phyloP scores from a whole-genome alignment of 768 basidiomycete species.

The Leccinum disarticulatum region DNA sequence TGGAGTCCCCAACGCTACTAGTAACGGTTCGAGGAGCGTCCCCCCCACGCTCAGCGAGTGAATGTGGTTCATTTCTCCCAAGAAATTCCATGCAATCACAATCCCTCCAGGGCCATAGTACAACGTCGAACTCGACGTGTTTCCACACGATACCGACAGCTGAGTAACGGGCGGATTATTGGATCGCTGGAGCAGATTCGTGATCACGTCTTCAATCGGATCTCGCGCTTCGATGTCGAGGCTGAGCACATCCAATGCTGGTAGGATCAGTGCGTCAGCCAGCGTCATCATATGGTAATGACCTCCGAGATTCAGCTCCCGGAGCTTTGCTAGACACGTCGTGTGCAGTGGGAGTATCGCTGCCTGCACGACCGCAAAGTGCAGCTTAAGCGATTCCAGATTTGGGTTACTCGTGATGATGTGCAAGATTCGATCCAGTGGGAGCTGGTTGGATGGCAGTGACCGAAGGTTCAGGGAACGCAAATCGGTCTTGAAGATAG shows the following conservation, averaged over 20 bases:
- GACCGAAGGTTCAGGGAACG: conserved; percentile 62
- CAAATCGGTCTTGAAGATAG: conserved; percentile 62
- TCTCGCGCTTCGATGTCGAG: conserved; percentile 77
- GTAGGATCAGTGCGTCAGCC: conserved; percentile 59
- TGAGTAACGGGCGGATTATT: conserved; percentile 54
- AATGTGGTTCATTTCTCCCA: conserved; percentile 57
- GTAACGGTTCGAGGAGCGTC: conserved; percentile 62
- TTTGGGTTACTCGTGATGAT: conserved; percentile 58
- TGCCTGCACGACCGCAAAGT: conserved; percentile 60
- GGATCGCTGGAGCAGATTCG: conserved; percentile 59
- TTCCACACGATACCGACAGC: conserved; percentile 63
- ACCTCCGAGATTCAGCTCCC: conserved; percentile 59
- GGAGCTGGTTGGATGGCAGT: conserved; percentile 60
- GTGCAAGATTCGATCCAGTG: conserved; percentile 67
- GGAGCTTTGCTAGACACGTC: conserved; percentile 54
- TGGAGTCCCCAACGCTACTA: conserved; percentile 55
- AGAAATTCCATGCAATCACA: conserved; percentile 66
- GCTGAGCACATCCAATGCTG: conserved; percentile 54
- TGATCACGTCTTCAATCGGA: conserved; percentile 70
- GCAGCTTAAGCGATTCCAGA: conserved; percentile 56
- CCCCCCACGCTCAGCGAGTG: conserved; percentile 63
- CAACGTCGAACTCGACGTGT: conserved; percentile 38
- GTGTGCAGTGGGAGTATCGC: conserved; percentile 62
- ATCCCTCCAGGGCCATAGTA: conserved; percentile 61
- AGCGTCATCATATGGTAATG: conserved; percentile 64